A percentile compares a stretch with the other conserved stretches of the same genome.
phyloP scores from a whole-genome alignment of 768 basidiomycete species.

The Psilocybe cubensis region DNA sequence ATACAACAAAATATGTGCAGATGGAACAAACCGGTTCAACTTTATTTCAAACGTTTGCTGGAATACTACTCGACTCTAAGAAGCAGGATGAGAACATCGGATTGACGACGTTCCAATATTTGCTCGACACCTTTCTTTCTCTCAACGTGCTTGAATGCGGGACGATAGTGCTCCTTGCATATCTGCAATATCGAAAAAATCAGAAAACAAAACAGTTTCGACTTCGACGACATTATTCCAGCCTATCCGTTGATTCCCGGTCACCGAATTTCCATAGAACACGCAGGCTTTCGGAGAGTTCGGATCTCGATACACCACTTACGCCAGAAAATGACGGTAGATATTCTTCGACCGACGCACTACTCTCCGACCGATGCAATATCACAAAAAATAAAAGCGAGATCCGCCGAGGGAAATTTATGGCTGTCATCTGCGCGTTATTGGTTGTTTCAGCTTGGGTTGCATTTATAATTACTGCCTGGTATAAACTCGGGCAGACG shows the following conservation, averaged over 20 bases:
- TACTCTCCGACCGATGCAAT: background rate
- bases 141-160: conserved; percentile 61
- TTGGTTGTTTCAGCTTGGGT: conserved; percentile 61
- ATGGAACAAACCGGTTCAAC: conserved; percentile 78
- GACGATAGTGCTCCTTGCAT: conserved; percentile 51
- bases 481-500: conserved; percentile 48
- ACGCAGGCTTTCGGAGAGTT: background rate
- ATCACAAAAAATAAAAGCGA: conserved; percentile 28
- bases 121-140: conserved; percentile 59
- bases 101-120: conserved; percentile 46
- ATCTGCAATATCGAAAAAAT: conserved; percentile 49
- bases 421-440: conserved; percentile 41
- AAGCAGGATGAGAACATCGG: conserved; percentile 28
- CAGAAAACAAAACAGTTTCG: background rate
- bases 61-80: conserved; percentile 61
- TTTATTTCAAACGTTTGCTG: conserved; percentile 74
- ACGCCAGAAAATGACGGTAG: background rate
- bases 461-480: conserved; percentile 66
- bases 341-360: background rate
- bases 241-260: background rate
- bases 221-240: background rate
- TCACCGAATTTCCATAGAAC: conserved; percentile 9
- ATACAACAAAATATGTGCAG: conserved; percentile 35
- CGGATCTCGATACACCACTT: conserved; percentile 20
- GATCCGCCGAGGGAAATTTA: conserved; percentile 52